phyloP scores from a whole-genome alignment of 768 basidiomycete genomes.

The Coprinellus aureogranulatus region DNA sequence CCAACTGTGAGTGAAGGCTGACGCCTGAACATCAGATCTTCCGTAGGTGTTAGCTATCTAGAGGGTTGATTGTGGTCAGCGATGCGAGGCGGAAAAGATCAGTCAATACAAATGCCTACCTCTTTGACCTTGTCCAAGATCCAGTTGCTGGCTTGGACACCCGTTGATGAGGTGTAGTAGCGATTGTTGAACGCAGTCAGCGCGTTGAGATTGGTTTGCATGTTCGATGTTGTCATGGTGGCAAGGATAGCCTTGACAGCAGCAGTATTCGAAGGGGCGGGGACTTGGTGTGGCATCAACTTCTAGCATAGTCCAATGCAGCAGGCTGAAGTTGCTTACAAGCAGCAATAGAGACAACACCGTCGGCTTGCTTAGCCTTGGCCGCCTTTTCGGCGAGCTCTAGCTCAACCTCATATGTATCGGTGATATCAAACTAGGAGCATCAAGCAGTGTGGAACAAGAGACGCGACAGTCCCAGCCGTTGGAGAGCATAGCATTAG shows the following conservation, averaged over 20 bases:
- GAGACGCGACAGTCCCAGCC: background rate
- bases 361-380: constrained; percentile 15
- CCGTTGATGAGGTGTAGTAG: constrained; percentile 38
- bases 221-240: constrained; percentile 30
- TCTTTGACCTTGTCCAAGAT: constrained; percentile 31
- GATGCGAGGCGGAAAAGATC: background rate
- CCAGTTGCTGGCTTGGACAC: constrained; percentile 37
- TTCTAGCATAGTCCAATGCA: background rate
- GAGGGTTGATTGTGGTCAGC: constrained; percentile 18
- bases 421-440: constrained; percentile 40
- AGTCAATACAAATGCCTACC: constrained; percentile 19
- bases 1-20: constrained; percentile 31
- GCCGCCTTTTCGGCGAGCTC: constrained; percentile 10
- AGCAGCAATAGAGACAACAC: constrained; percentile 22
- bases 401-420: constrained; percentile 35
- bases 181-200: constrained; percentile 43
- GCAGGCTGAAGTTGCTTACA: constrained; percentile 20
- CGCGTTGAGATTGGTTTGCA: constrained; percentile 32
- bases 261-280: constrained; percentile 30
- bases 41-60: constrained; percentile 11
- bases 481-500: no score
- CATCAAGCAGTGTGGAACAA: background rate
- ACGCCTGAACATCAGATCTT: constrained; percentile 27
- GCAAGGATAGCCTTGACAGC: constrained; percentile 25
- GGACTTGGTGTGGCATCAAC: constrained; percentile 22